A percentile compares a stretch with the other conserved stretches of the same genome.
Evolutionary conservation across 177 flowering plant species (phyloP).

Genomic region (Vitis hybrid): DNA sequence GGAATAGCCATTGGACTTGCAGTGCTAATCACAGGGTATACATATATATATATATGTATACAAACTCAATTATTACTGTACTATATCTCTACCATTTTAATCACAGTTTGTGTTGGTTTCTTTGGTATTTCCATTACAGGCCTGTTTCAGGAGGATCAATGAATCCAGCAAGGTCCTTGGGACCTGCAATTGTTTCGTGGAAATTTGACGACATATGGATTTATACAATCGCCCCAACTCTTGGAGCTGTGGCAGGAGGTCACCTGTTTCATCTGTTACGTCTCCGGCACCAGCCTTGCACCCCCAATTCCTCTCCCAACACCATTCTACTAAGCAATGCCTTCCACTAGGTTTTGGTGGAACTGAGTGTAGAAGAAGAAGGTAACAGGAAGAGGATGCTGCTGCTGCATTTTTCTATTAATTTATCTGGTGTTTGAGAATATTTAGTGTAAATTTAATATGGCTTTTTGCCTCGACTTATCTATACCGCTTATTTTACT

Average conservation of each 20-base stretch:
- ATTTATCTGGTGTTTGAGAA: too few species aligned
- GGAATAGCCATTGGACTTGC: conserved; percentile 68
- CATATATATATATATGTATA: background rate
- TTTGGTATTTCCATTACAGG: conserved; percentile 28
- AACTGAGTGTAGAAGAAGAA: background rate
- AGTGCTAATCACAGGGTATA: conserved; percentile 74
- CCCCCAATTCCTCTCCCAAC: conserved; percentile 15
- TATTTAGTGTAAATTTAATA: too few species aligned
- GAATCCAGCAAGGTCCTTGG: conserved; percentile 89
- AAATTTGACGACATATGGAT: conserved; percentile 61
- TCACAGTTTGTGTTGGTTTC: background rate
- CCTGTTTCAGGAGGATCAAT: conserved; percentile 85
- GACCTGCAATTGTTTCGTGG: conserved; percentile 71
- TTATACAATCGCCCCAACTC: conserved; percentile 58
- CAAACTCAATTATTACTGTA: background rate
- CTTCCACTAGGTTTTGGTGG: background rate
- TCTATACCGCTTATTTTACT: too few species aligned
- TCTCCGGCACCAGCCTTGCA: conserved; percentile 23
- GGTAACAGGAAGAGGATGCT: background rate
- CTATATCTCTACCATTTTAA: too few species aligned
- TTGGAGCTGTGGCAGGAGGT: conserved; percentile 66
- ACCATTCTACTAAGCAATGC: conserved; percentile 2
- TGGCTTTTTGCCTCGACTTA: too few species aligned
- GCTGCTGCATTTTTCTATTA: too few species aligned
- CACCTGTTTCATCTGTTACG: conserved; percentile 33